Conservation (phyloP, 179 eudicot genomes). For the Heliamphora pulchella region DNA sequence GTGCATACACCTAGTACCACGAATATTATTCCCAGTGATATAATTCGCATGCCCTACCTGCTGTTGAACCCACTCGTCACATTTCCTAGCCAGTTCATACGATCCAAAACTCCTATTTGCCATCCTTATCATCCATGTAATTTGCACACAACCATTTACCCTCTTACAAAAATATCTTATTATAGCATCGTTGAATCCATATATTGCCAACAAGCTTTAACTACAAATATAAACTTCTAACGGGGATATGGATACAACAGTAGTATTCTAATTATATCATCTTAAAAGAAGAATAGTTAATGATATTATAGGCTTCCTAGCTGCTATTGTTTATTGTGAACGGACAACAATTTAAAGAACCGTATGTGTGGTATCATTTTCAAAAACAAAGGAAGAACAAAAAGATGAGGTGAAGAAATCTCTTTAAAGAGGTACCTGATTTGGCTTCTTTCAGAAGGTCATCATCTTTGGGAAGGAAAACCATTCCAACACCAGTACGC, state of each 20-base stretch:
- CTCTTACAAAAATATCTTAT: not conserved
- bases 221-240: not conserved
- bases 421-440: constrained; percentile 43
- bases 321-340: not conserved
- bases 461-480: constrained; percentile 74
- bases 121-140: not conserved
- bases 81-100: no score
- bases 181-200: not conserved
- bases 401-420: not conserved
- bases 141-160: not conserved
- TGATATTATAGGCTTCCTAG: not conserved
- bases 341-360: not conserved
- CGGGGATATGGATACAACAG: not conserved
- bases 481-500: constrained; percentile 96
- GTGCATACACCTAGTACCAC: no score
- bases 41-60: no score
- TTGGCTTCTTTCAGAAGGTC: constrained; percentile 63
- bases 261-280: not conserved
- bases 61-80: no score
- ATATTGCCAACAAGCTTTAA: not conserved
- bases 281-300: not conserved
- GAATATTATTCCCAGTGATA: no score
- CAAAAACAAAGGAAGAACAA: not conserved
- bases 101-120: no score
- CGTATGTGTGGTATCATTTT: not conserved